A percentile compares a stretch with the other conserved stretches of the same genome.
These are phyloP conservation scores for Iris macrosiphon DNA, from an alignment of 106 monocot genomes.

Conservation along the genomic window DNA sequence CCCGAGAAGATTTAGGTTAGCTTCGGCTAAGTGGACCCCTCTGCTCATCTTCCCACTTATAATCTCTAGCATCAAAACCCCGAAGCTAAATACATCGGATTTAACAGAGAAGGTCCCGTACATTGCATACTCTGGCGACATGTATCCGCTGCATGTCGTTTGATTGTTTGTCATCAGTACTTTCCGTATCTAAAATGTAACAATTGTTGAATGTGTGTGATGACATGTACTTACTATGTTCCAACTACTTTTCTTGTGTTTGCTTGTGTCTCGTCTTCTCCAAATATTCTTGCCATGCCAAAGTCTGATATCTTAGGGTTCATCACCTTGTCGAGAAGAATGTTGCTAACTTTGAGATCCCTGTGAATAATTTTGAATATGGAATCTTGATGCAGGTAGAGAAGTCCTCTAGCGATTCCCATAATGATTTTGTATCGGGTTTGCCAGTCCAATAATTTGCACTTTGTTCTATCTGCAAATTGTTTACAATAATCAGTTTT, in stretches of 20 bases:
- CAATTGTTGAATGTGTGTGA: no score
- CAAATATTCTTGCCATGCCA: constrained; percentile 41
- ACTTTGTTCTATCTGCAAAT: no score
- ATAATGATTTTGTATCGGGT: constrained; percentile 29
- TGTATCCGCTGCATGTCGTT: constrained; percentile 47
- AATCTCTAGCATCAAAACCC: constrained; percentile 36
- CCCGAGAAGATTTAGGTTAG: constrained; percentile 19
- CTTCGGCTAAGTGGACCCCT: constrained; percentile 7
- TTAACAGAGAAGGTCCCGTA: constrained; percentile 38
- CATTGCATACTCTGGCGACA: constrained; percentile 46
- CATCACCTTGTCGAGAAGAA: constrained; percentile 38
- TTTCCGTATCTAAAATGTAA: no score
- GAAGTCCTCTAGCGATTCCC: constrained; percentile 37
- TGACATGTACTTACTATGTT: constrained; percentile 43
- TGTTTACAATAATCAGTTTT: no score
- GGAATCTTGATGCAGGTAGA: constrained; percentile 48
- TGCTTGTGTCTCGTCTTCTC: constrained; percentile 15
- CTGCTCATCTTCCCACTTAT: constrained; percentile 31
- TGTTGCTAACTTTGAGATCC: constrained; percentile 46
- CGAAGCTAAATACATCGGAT: constrained; percentile 48
- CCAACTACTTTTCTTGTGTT: constrained; percentile 33
- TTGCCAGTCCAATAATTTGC: constrained; percentile 28
- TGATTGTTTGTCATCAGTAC: no score
- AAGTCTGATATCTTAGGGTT: constrained; percentile 53
- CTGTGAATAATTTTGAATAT: constrained; percentile 37